A percentile compares a stretch with the other conserved stretches of the same genome.
Evolutionary conservation across 768 basidiomycete genomes (phyloP).

Genomic region (Boletus bicolor): DNA sequence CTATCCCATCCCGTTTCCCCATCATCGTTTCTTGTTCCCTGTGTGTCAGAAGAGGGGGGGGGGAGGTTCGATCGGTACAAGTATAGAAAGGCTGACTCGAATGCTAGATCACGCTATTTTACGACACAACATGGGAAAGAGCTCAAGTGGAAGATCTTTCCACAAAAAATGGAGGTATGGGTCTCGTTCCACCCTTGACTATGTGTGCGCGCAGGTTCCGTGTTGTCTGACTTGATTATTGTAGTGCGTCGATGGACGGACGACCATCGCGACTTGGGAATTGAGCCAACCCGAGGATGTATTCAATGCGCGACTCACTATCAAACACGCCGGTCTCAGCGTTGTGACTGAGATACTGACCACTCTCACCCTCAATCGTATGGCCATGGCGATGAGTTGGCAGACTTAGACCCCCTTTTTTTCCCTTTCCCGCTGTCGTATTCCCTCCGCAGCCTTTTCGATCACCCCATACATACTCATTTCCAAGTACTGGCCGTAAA

Average conservation of each 20-base stretch:
- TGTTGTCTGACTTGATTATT: not conserved
- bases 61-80: not conserved
- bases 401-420: not conserved
- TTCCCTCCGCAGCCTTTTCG: not conserved
- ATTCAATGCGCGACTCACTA: conserved; percentile 56
- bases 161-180: conserved; percentile 65
- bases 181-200: not conserved
- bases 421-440: not conserved
- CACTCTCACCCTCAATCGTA: conserved; percentile 69
- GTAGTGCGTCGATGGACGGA: conserved; percentile 65
- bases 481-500: conserved; percentile 7
- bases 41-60: not conserved
- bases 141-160: conserved; percentile 70
- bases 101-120: conserved; percentile 68
- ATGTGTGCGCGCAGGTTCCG: not conserved
- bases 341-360: conserved; percentile 77
- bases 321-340: conserved; percentile 55
- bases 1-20: not conserved
- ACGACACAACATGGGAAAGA: conserved; percentile 63
- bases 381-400: conserved; percentile 63
- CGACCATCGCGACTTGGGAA: conserved; percentile 67
- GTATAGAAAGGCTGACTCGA: not conserved
- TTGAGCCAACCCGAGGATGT: conserved; percentile 52
- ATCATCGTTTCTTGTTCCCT: no score
- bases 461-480: conserved; percentile 1